These are phyloP conservation scores for Malassezia caprae DNA, from an alignment of 1,284 basidiomycete species.

Conservation along the genomic window DNA sequence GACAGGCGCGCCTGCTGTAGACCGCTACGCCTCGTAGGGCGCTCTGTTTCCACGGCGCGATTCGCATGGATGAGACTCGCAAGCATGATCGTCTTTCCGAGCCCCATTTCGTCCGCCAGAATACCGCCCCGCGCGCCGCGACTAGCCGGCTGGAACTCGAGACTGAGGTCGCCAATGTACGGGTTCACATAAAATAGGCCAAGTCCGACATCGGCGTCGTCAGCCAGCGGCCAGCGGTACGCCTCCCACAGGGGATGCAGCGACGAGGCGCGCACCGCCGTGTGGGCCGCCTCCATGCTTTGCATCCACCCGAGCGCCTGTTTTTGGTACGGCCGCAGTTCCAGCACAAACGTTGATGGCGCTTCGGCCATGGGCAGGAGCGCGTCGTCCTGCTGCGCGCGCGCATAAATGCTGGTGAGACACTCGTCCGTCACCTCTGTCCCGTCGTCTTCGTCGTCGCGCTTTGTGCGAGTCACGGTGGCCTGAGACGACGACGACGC, in stretches of 20 bases:
- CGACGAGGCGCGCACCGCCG: conserved; percentile 47
- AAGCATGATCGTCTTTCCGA: conserved; percentile 96
- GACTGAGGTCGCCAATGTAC: conserved; percentile 71
- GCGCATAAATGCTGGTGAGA: conserved; percentile 50
- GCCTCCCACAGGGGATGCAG: conserved; percentile 94
- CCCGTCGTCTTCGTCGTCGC: conserved; percentile 29
- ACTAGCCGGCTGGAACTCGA: conserved; percentile 74
- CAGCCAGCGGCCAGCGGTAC: conserved; percentile 51
- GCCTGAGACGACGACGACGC: not conserved
- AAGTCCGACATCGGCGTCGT: conserved; percentile 20
- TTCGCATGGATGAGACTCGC: conserved; percentile 80
- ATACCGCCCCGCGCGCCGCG: conserved; percentile 73
- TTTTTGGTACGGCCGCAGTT: conserved; percentile 75
- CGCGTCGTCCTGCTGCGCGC: conserved; percentile 65
- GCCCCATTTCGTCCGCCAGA: conserved; percentile 69
- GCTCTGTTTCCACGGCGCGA: conserved; percentile 9
- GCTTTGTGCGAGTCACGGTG: not conserved
- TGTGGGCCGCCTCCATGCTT: conserved; percentile 59
- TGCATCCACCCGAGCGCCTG: conserved; percentile 95
- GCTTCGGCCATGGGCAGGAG: conserved; percentile 73
- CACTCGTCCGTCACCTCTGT: conserved; percentile 30
- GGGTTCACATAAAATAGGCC: conserved; percentile 26
- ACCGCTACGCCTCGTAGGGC: conserved; percentile 7
- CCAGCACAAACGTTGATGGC: conserved; percentile 65
- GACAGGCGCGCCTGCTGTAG: conserved; percentile 32